phyloP scores from a whole-genome alignment of 1,284 basidiomycete genomes.

The Boletus sp. region DNA sequence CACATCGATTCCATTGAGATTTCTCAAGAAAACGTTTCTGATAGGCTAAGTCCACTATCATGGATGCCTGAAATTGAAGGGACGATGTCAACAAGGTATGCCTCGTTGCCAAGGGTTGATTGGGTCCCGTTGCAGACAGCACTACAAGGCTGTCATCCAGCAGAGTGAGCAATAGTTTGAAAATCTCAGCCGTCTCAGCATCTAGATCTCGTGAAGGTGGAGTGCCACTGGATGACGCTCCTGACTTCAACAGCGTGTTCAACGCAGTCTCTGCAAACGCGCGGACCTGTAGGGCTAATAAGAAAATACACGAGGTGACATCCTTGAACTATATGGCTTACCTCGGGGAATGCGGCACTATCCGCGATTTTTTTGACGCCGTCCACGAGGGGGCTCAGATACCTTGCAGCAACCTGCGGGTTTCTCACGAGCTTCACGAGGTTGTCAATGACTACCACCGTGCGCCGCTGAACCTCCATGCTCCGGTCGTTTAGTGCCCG shows the following conservation, averaged over 20 bases:
- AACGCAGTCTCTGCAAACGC: constrained; percentile 84
- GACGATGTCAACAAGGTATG: constrained; percentile 48
- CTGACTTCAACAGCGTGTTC: constrained; percentile 73
- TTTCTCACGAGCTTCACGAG: constrained; percentile 97
- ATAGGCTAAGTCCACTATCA: constrained; percentile 77
- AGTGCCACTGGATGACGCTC: constrained; percentile 69
- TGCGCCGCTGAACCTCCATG: constrained; percentile 88
- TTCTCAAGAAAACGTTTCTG: constrained; percentile 62
- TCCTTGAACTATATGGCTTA: constrained; percentile 31
- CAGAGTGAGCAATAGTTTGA: constrained; percentile 55
- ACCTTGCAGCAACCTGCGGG: constrained; percentile 84
- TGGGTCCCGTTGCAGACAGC: constrained; percentile 41
- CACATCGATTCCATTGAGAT: constrained; percentile 68
- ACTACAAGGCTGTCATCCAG: constrained; percentile 51
- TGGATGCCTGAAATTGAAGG: constrained; percentile 68
- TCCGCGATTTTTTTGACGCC: constrained; percentile 91
- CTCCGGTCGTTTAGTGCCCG: constrained; percentile 95
- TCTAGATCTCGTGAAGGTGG: constrained; percentile 65
- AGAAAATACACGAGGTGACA: constrained; percentile 15
- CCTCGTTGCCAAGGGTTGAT: constrained; percentile 43
- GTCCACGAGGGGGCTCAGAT: constrained; percentile 85
- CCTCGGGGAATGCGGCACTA: constrained; percentile 94
- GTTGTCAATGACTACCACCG: constrained; percentile 94
- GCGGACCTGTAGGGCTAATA: constrained; percentile 57
- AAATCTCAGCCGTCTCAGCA: constrained; percentile 54